These are phyloP conservation scores for Kwoniella botswanensis DNA, from an alignment of 768 basidiomycete species.

Conservation along the genomic window DNA sequence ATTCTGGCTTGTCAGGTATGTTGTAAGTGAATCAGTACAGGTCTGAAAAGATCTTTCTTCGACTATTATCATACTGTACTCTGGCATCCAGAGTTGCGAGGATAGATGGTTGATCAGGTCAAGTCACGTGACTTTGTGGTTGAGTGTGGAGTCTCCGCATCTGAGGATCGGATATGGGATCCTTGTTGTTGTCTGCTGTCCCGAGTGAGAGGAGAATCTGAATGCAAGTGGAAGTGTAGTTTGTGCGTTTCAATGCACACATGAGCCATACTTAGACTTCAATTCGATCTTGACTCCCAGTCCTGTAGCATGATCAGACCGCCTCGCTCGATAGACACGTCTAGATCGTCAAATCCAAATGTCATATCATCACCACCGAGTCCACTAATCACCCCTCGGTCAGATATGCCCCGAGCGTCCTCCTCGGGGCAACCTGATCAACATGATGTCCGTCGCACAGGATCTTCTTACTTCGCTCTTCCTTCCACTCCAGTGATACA, in stretches of 20 bases:
- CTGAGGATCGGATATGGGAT: too few relatives aligned
- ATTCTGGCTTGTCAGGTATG: constrained; percentile 13
- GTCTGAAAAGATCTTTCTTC: neutral
- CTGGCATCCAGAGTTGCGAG: too few relatives aligned
- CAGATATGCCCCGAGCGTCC: neutral
- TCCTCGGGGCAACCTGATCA: neutral
- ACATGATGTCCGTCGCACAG: neutral
- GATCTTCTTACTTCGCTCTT: constrained; percentile 7
- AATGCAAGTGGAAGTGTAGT: neutral
- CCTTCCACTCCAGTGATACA: constrained; percentile 1
- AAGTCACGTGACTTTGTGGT: too few relatives aligned
- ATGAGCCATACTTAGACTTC: too few relatives aligned
- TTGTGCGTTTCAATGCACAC: neutral
- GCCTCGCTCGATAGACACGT: neutral
- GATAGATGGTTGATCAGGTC: too few relatives aligned
- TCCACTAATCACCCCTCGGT: neutral
- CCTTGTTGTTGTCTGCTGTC: too few relatives aligned
- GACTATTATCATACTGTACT: too few relatives aligned
- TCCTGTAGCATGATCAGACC: neutral
- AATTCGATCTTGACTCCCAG: neutral
- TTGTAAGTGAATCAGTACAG: neutral
- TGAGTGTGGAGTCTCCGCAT: too few relatives aligned
- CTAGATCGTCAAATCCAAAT: neutral
- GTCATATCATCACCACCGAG: neutral
- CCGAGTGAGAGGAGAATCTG: too few relatives aligned